These are phyloP conservation scores for Microsporum canis DNA, from an alignment of 2,329 filamentous ascomycete genomes.

Conservation along the genomic window DNA sequence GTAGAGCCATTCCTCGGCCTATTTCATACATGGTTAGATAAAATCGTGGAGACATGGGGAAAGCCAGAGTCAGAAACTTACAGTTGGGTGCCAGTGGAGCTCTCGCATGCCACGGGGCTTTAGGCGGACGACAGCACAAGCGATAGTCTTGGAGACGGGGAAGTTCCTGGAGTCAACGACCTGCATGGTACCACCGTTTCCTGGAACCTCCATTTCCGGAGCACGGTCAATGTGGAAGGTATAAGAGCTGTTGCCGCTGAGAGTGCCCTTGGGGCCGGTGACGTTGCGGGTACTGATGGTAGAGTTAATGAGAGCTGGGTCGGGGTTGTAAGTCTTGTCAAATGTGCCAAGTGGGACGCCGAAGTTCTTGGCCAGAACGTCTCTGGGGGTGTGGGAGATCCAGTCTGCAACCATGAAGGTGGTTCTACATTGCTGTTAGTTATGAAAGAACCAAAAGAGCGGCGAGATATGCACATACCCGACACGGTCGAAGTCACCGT, in stretches of 20 bases:
- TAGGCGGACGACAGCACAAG: constrained; percentile 52
- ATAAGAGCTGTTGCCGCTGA: constrained; percentile 49
- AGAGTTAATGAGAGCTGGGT: constrained; percentile 52
- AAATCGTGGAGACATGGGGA: neutral
- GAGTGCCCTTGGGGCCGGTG: constrained; percentile 37
- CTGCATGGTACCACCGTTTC: constrained; percentile 49
- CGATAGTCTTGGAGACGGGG: constrained; percentile 54
- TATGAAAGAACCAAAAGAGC: neutral
- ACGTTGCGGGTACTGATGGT: constrained; percentile 42
- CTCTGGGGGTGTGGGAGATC: constrained; percentile 54
- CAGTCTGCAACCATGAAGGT: constrained; percentile 63
- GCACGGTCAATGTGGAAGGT: constrained; percentile 51
- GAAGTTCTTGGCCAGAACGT: constrained; percentile 58
- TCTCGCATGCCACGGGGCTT: constrained; percentile 54
- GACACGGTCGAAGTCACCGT: constrained; percentile 53
- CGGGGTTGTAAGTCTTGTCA: constrained; percentile 44
- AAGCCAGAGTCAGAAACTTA: constrained; percentile 23
- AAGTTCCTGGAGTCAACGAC: constrained; percentile 59
- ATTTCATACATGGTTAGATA: neutral
- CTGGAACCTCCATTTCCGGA: constrained; percentile 46
- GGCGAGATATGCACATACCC: constrained; percentile 34
- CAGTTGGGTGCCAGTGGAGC: constrained; percentile 60
- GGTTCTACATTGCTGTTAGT: constrained; percentile 34
- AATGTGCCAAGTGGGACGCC: constrained; percentile 51
- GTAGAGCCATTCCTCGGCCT: constrained; percentile 61